Evolutionary conservation across 768 basidiomycete species (phyloP), one percentile per base, ranked within the genome.

Genomic region (Podaxis sp.): DNA sequence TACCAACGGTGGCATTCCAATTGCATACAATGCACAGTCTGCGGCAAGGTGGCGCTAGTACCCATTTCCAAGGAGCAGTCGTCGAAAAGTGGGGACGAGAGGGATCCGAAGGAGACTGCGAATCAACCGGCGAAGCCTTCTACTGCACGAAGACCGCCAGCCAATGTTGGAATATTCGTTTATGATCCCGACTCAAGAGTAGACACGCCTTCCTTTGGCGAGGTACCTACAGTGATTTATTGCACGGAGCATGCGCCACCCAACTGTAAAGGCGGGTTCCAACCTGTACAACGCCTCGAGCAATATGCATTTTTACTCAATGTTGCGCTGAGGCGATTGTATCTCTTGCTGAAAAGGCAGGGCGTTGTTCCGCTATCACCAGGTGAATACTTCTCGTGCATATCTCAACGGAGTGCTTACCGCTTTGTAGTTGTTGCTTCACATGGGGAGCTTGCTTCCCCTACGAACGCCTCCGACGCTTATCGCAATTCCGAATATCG

Each of bases 301-400:
- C 97, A 99, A 72, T 99, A 97, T 74, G 93, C 97, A 2, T 99
- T 96, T 81, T 77, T 99, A 61, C 80, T 99, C 57, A 98, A 98
- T 71, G 97, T 99, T 24, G 97, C 96, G 19, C 80, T 99, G 60
- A 82, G 96, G 67, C 84, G 96, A 70, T 79, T 99, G 58, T 99
- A 95, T 75, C 83, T 93, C 33, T 82, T 92, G 40, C 77, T 93
- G 70, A 92, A 91, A 80, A 91, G 92, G 76, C 87, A 92, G 69
- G 95, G 95, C 11, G 92, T 95, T 40, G 91, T 96, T 24, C 88
- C 93, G n/a, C 76, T 90, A 57, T 86, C 90, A 4, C 88, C 91
- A 60, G 84, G 92, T 93, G 76, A 68, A 75, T 58, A 33, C 51
- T 19, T 56, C 61, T 61, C 52, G 52, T 57, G 40, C 30, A 52